Base-by-base conservation (phyloP, 768 basidiomycete species). In the Cubamyces lactineus region DNA sequence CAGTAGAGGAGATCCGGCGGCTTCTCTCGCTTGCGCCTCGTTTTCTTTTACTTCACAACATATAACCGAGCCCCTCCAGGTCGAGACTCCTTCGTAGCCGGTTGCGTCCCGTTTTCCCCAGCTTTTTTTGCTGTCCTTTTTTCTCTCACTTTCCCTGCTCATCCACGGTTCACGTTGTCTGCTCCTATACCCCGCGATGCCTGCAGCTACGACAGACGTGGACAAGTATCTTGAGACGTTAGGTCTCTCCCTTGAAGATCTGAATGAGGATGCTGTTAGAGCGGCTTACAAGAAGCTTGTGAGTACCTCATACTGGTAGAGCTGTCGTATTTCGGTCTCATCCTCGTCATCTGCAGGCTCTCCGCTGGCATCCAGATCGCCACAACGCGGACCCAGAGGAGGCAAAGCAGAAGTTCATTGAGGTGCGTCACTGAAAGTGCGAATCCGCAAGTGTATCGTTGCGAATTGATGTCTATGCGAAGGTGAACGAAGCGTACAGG, bases 321-420 rank as follows among this genome's bases (percentile, higher is more conserved):
- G 57, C 69, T 73, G 56, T 63, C 67, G 53, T 57, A 47, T 28
- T 67, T 24, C 11, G 74, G 58, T 68, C 61, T 67, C 50, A 50
- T 45, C 65, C 67, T 57, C 24, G 53, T 53, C 38, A 9, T 62
- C 40, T 34, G 63, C 42, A 82, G 86, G 86, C 85, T 65, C 74
- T 88, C 57, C 80, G 79, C 68, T 89, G 86, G 85, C 86, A 88
- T 66, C 86, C 86, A 64, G 86, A 88, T 73, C 85, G 85, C 62
- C 84, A 86, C 72, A 66, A 72, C 21, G 72, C 77, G 26, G 78
- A 81, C 61, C 84, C 81, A 69, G 82, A 86, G 59, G 70, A 72
- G 48, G 84, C 85, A 17, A 80, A 81, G 53, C 78, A 79, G 65
- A 78, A 77, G 67, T 88, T 88, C 72, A 77, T 84, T 50, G 80